A percentile compares a stretch with the other conserved stretches of the same genome.
phyloP scores from a whole-genome alignment of 306 rosid genomes.

The Cucurbita argyrosperma region DNA sequence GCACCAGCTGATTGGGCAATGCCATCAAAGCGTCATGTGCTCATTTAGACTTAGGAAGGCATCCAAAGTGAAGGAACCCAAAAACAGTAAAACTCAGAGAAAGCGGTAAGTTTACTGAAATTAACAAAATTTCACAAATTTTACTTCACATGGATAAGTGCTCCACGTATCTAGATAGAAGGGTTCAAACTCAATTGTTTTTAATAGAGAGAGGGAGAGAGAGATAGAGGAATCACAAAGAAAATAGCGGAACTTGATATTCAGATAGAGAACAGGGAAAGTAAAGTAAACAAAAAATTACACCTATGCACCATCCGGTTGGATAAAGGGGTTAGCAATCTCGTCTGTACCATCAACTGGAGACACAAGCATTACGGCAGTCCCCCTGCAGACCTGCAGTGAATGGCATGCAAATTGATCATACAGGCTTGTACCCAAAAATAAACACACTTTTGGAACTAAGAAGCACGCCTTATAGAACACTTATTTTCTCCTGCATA shows the following conservation, averaged over 20 bases:
- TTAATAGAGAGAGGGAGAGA: not conserved
- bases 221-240: not conserved
- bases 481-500: not conserved
- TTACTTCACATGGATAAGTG: slow-evolving; percentile 1
- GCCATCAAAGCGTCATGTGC: not conserved
- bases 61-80: not conserved
- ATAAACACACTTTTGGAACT: not conserved
- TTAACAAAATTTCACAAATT: not conserved
- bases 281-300: not conserved
- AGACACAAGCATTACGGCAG: slow-evolving; percentile 98
- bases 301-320: slow-evolving; percentile 48
- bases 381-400: slow-evolving; percentile 91
- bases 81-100: not conserved
- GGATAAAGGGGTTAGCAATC: slow-evolving; percentile 88
- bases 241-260: not conserved
- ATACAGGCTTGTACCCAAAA: not conserved
- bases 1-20: not conserved
- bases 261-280: not conserved
- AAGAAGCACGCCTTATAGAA: not conserved
- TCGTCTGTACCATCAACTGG: slow-evolving; percentile 98
- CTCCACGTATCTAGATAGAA: not conserved
- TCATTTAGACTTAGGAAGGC: not conserved
- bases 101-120: not conserved
- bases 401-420: not conserved
- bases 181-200: not conserved